Evolutionary conservation across 768 basidiomycete species (phyloP).

Genomic region (Aureoboletus auriporus): DNA sequence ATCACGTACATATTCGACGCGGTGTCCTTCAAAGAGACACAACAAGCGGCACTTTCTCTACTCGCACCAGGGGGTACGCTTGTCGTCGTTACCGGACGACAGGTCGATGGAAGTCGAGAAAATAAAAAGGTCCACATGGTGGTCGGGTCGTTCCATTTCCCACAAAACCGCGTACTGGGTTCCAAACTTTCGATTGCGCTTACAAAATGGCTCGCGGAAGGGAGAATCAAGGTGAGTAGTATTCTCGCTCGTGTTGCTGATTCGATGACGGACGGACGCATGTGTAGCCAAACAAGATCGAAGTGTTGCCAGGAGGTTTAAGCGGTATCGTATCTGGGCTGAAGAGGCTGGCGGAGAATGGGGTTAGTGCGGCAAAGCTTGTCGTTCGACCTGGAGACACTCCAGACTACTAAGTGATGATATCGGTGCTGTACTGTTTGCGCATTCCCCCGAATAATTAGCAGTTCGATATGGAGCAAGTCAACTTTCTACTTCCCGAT

Average conservation of each 20-base stretch:
- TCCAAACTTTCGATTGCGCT: slow-evolving; percentile 6
- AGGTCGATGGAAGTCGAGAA: not conserved
- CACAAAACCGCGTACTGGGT: slow-evolving; percentile 7
- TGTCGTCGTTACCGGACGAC: not conserved
- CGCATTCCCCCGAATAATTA: no score
- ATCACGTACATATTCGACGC: slow-evolving; percentile 24
- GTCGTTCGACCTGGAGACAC: slow-evolving; percentile 25
- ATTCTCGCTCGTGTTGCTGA: not conserved
- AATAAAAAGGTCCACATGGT: not conserved
- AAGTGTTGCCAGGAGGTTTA: slow-evolving; percentile 37
- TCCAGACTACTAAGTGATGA: not conserved
- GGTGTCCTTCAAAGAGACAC: slow-evolving; percentile 31
- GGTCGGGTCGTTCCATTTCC: slow-evolving; percentile 1
- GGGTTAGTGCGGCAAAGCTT: slow-evolving; percentile 38
- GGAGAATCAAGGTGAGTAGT: slow-evolving; percentile 14
- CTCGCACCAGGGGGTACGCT: slow-evolving; percentile 30
- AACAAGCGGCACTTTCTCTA: slow-evolving; percentile 24
- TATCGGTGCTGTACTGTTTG: no score
- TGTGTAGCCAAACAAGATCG: slow-evolving; percentile 33
- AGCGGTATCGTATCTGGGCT: slow-evolving; percentile 31
- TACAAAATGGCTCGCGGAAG: slow-evolving; percentile 14
- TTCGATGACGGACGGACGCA: not conserved
- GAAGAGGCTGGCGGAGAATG: slow-evolving; percentile 21
- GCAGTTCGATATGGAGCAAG: no score
- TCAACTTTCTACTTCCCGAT: no score